phyloP scores from a whole-genome alignment of 495 filamentous ascomycete genomes.

The Penicilliopsis zonata region DNA sequence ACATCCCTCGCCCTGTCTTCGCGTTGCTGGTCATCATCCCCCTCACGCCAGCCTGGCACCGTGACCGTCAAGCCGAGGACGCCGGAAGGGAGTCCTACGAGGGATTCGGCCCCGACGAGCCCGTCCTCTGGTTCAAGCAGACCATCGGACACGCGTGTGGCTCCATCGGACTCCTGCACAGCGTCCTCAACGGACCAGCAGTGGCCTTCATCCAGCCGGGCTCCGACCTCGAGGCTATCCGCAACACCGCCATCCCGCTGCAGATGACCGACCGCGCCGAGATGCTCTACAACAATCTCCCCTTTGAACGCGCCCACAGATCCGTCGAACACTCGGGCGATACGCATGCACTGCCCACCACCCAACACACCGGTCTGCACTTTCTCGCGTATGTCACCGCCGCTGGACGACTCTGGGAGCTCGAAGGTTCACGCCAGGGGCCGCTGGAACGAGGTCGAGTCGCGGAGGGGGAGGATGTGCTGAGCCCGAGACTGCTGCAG shows the following conservation, averaged over 20 bases:
- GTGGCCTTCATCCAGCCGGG: slow-evolving; percentile 22
- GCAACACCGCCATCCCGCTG: slow-evolving; percentile 16
- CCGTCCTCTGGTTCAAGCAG: slow-evolving; percentile 52
- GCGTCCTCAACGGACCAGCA: slow-evolving; percentile 38
- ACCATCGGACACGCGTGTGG: slow-evolving; percentile 57
- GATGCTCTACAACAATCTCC: slow-evolving; percentile 54
- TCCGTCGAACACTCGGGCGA: slow-evolving; percentile 56
- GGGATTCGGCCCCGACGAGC: slow-evolving; percentile 37
- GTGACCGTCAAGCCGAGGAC: slow-evolving; percentile 19
- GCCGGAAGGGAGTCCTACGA: slow-evolving; percentile 28
- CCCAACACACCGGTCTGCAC: slow-evolving; percentile 54
- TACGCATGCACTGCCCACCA: slow-evolving; percentile 50
- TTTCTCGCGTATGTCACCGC: slow-evolving; percentile 66
- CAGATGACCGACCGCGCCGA: slow-evolving; percentile 41
- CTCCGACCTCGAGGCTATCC: slow-evolving; percentile 16
- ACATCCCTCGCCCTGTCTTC: slow-evolving; percentile 43
- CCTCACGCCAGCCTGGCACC: no score
- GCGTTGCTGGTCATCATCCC: slow-evolving; percentile 47
- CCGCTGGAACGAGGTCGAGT: slow-evolving; percentile 59
- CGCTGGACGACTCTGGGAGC: slow-evolving; percentile 61
- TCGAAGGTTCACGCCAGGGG: slow-evolving; percentile 66
- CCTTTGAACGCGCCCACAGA: slow-evolving; percentile 59
- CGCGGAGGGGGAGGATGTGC: slow-evolving; percentile 51
- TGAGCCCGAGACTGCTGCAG: slow-evolving; percentile 39
- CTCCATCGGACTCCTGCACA: slow-evolving; percentile 50